A percentile compares a stretch with the other conserved stretches of the same genome.
Evolutionary conservation across 2,329 filamentous ascomycete genomes (phyloP).

Genomic region (Colletotrichum godetiae): DNA sequence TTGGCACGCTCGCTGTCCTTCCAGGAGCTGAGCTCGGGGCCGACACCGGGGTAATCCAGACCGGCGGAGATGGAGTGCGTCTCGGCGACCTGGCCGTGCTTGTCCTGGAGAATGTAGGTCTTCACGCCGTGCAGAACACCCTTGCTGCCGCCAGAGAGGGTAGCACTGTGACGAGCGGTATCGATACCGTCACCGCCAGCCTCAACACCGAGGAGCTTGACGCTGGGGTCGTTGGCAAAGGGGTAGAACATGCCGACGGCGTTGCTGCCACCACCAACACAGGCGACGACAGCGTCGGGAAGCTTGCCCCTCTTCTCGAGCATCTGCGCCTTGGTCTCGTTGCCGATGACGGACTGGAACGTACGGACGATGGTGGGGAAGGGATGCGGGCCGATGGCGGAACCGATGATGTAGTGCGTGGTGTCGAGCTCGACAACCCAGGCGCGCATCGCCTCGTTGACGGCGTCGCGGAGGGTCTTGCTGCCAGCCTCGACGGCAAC

Average conservation of each 20-base stretch:
- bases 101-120: slow-evolving; percentile 94
- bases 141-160: slow-evolving; percentile 85
- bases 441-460: slow-evolving; percentile 93
- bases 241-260: slow-evolving; percentile 99
- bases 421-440: slow-evolving; percentile 95
- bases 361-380: slow-evolving; percentile 98
- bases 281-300: slow-evolving; percentile 95
- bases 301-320: slow-evolving; percentile 84
- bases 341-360: slow-evolving; percentile 96
- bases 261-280: slow-evolving; percentile 95
- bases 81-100: slow-evolving; percentile 91
- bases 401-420: slow-evolving; percentile 98
- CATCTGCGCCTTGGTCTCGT: slow-evolving; percentile 95
- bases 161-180: slow-evolving; percentile 87
- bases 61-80: slow-evolving; percentile 98
- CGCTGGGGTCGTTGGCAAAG: slow-evolving; percentile 84
- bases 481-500: slow-evolving; percentile 93
- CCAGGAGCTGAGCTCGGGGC: slow-evolving; percentile 91
- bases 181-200: slow-evolving; percentile 94
- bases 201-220: slow-evolving; percentile 93
- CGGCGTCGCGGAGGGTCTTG: slow-evolving; percentile 84
- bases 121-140: slow-evolving; percentile 96
- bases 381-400: slow-evolving; percentile 95
- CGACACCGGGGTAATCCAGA: slow-evolving; percentile 96
- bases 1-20: slow-evolving; percentile 89